Base-by-base conservation (phyloP, 108 stramenopile genomes). In the Cylindrotheca fusiformis region DNA sequence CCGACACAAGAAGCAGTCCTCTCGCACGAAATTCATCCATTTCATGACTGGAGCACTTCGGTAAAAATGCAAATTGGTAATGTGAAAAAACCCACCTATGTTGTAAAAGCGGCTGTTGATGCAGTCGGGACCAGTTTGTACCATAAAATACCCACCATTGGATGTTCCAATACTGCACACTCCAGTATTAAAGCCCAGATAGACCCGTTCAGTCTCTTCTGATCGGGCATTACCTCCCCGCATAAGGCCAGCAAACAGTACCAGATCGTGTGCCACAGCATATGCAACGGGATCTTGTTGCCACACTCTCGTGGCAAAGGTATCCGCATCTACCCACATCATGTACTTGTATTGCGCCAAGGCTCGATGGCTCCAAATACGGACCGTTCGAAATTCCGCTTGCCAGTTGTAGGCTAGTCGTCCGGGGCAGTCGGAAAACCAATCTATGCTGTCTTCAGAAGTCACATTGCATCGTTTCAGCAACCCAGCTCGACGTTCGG, bases 1-100 rank as follows among this genome's bases (percentile, higher is more conserved):
- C n/a, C n/a, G n/a, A n/a, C n/a, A n/a, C n/a, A n/a, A n/a, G n/a
- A n/a, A n/a, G n/a, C n/a, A n/a, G n/a, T n/a, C 60, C 5, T 63
- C 68, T 32, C 73, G 60, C 77, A 68, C 28, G 30, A 46, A 33
- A 14, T 54, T 25, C 29, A 54, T 48, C 66, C 66, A 78, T 14
- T 69, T 58, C 45, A 44, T 23, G 12, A 60, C 67, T 5, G 50
- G 41, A 3, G 63, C 63, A 24, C 52, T 53, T 32, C 81, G 65
- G 58, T 72, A 82, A 32, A 78, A n/a, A n/a, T n/a, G n/a, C n/a
- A n/a, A n/a, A n/a, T n/a, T n/a, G n/a, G n/a, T n/a, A n/a, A n/a
- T n/a, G 53, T 82, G 81, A 41, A 75, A 58, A 32, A 78, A 78
- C 23, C 81, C 81, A 68, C 78, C 65, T n/a, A n/a, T n/a, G n/a